Conservation (phyloP, 768 basidiomycete species). For the Chalciporus piperatus region DNA sequence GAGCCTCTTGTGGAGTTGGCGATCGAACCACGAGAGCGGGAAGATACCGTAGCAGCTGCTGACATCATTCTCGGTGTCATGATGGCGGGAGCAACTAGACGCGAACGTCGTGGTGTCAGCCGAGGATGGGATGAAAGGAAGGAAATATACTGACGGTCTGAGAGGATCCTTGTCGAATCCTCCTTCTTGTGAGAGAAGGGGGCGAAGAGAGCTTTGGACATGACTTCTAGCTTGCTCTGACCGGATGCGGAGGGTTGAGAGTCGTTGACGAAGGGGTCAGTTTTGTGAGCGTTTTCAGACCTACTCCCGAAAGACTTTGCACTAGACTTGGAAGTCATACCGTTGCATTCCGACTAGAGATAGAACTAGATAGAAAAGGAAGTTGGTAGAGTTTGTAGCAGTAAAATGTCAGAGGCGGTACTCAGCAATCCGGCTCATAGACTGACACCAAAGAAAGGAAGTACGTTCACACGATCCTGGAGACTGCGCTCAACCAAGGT, state of each 20-base stretch:
- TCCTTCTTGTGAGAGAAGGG: slow-evolving; percentile 59
- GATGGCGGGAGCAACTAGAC: slow-evolving; percentile 74
- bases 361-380: slow-evolving; percentile 2
- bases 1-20: slow-evolving; percentile 30
- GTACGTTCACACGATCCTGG: not conserved
- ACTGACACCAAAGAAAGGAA: not conserved
- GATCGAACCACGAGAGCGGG: slow-evolving; percentile 38
- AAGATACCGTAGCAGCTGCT: slow-evolving; percentile 65
- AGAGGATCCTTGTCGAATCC: slow-evolving; percentile 69
- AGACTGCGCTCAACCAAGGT: too few relatives aligned
- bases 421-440: not conserved
- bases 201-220: slow-evolving; percentile 69
- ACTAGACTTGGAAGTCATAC: slow-evolving; percentile 15
- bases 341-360: slow-evolving; percentile 17
- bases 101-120: slow-evolving; percentile 6
- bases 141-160: slow-evolving; percentile 56
- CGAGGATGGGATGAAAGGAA: not conserved
- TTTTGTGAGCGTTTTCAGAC: slow-evolving; percentile 37
- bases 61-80: slow-evolving; percentile 86
- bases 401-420: not conserved
- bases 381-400: not conserved
- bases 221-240: slow-evolving; percentile 53
- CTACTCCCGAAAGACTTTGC: slow-evolving; percentile 20
- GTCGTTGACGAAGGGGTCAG: slow-evolving; percentile 38
- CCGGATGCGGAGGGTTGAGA: slow-evolving; percentile 28